Evolutionary conservation across 371 early-diverging fungal species (phyloP), one percentile per base, ranked within the genome.

Genomic region (Gilbertella persicaria): DNA sequence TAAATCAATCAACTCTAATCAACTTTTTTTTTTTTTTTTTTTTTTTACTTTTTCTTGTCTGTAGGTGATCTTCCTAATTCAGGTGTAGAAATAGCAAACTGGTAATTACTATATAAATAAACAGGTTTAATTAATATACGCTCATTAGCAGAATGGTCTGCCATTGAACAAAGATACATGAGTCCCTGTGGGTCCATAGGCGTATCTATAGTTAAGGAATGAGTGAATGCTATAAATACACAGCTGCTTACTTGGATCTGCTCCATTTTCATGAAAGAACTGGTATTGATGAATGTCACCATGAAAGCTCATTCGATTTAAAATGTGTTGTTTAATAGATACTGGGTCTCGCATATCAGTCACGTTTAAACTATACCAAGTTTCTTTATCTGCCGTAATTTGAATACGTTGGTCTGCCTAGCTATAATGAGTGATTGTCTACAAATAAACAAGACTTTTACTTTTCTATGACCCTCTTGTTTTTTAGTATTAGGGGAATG

Each of bases 321-420:
- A 65, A 8, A 83, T 75, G 14, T 53, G 57, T 24, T 80, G 71
- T 45, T 83, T 83, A 26, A 79, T 63, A 12, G 61, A 29, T 12
- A 71, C 62, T 6, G 80, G 64, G 36, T 80, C 76, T 30, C 66
- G 67, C n/a, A 83, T 64, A n/a, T 78, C 72, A 2, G 75, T 68
- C 7, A 80, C 74, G 29, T 73, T 76, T 17, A 83, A 64, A 41
- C 78, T 77, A 37, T 79, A 79, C 71, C 80, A 83, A 9, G 74
- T 79, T 29, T 83, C 83, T 24, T 71, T 72, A 55, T 83, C 83
- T 20, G 65, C 51, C 8, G 83, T 83, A 10, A 83, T 76, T 40
- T 83, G 83, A 26, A 83, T 80, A 9, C 75, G 58, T 44, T 65
- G 71, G 39, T 73, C 75, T 59, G 28, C n/a, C n/a, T n/a, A n/a